A percentile compares a stretch with the other conserved stretches of the same genome.
phyloP scores from a whole-genome alignment of 2,329 filamentous ascomycete species.

The Diaporthe caulivora region DNA sequence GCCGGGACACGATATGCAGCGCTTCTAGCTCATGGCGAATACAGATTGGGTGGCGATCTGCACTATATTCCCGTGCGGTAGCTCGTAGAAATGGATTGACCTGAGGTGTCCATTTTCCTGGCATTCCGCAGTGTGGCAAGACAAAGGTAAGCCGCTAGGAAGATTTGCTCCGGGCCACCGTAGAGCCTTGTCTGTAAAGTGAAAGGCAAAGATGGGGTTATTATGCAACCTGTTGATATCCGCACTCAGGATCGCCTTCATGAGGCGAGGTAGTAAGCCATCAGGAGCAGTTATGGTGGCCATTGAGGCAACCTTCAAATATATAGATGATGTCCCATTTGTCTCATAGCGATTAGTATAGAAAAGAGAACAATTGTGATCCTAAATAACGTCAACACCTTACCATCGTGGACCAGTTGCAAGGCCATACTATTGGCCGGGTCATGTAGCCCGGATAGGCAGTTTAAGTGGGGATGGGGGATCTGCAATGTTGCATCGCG shows the following conservation, averaged over 20 bases:
- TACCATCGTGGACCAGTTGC: background rate
- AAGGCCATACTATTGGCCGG: background rate
- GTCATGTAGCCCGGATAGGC: background rate
- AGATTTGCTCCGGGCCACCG: background rate
- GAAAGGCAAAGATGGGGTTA: background rate
- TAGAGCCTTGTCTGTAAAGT: background rate
- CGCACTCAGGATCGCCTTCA: background rate
- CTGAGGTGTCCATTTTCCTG: background rate
- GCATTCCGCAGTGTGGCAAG: background rate
- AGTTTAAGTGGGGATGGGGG: background rate
- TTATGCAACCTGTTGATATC: background rate
- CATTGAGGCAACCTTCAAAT: background rate
- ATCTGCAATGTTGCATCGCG: conserved; percentile 18
- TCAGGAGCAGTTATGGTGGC: too few species aligned
- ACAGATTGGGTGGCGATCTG: background rate
- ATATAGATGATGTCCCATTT: background rate
- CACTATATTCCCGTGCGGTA: background rate
- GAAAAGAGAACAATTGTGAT: background rate
- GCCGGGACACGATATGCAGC: background rate
- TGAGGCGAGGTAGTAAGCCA: background rate
- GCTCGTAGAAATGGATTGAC: background rate
- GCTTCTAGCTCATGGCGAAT: background rate
- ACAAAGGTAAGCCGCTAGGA: background rate
- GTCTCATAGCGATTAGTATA: too few species aligned
- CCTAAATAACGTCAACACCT: background rate